Percentiles rank a stretch among this genome's conserved stretches.
Evolutionary conservation across 2,329 filamentous ascomycete genomes (phyloP).

Genomic region (Aspergillus sp.): DNA sequence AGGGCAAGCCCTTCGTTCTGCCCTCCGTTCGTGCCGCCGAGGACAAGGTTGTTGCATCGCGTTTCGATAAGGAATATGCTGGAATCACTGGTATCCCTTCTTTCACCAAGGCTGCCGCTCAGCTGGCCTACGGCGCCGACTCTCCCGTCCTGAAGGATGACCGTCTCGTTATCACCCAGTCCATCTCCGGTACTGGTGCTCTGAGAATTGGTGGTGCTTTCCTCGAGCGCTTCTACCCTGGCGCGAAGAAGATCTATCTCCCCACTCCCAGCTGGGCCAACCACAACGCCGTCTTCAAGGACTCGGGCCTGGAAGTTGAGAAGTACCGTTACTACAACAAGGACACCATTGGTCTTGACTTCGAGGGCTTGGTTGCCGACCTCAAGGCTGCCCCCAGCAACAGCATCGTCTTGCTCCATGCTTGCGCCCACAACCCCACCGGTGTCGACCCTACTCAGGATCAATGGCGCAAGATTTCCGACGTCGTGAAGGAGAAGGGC

Average conservation of each 20-base stretch:
- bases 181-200: slow-evolving; percentile 96
- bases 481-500: slow-evolving; percentile 77
- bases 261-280: slow-evolving; percentile 97
- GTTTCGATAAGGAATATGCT: slow-evolving; percentile 95
- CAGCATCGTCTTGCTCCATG: slow-evolving; percentile 91
- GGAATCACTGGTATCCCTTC: slow-evolving; percentile 94
- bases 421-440: slow-evolving; percentile 97
- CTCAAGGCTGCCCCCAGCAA: slow-evolving; percentile 83
- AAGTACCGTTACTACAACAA: slow-evolving; percentile 99
- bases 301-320: slow-evolving; percentile 85
- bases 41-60: slow-evolving; percentile 74
- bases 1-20: slow-evolving; percentile 96
- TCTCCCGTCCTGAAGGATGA: slow-evolving; percentile 71
- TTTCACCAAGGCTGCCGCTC: slow-evolving; percentile 88
- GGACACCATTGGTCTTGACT: slow-evolving; percentile 96
- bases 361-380: slow-evolving; percentile 87
- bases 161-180: slow-evolving; percentile 89
- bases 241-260: slow-evolving; percentile 94
- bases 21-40: slow-evolving; percentile 89
- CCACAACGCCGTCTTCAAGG: slow-evolving; percentile 94
- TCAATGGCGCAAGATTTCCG: slow-evolving; percentile 90
- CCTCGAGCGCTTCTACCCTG: slow-evolving; percentile 85
- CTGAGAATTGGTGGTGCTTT: slow-evolving; percentile 93
- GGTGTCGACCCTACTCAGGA: slow-evolving; percentile 88
- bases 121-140: slow-evolving; percentile 84